Percentiles rank a stretch among this genome's conserved stretches.
Evolutionary conservation across 306 rosid genomes (phyloP).

Genomic region (Nissolia schottii): DNA sequence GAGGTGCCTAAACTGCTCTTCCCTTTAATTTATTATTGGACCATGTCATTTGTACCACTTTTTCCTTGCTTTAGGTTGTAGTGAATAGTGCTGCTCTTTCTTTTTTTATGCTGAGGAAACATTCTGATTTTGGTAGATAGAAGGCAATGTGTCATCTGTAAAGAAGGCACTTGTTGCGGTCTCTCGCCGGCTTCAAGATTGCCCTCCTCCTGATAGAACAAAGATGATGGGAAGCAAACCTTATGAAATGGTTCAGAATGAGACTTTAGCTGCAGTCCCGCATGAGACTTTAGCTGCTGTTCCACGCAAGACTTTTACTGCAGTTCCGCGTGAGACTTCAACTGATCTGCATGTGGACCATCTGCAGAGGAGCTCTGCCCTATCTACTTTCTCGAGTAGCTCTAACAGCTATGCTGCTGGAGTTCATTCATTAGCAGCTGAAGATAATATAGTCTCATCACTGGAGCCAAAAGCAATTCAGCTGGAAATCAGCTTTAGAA

Average conservation of each 20-base stretch:
- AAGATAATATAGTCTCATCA: conserved; percentile 52
- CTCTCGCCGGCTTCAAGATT: conserved; percentile 73
- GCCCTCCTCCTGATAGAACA: conserved; percentile 46
- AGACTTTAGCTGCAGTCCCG: conserved; percentile 23
- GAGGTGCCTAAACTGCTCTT: neutral
- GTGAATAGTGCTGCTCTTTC: neutral
- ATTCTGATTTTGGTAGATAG: conserved; percentile 58
- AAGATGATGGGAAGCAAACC: conserved; percentile 50
- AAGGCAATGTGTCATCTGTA: conserved; percentile 74
- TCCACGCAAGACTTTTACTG: conserved; percentile 31
- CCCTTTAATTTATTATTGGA: neutral
- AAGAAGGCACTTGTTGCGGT: conserved; percentile 89
- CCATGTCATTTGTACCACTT: neutral
- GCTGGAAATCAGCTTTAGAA: conserved; percentile 70
- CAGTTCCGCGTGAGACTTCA: conserved; percentile 28
- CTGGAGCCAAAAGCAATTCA: conserved; percentile 40
- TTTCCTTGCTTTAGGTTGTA: neutral
- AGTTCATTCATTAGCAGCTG: conserved; percentile 49
- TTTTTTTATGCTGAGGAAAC: conserved; percentile 6
- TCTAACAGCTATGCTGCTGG: conserved; percentile 58
- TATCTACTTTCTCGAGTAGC: conserved; percentile 47
- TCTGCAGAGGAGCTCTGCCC: conserved; percentile 44
- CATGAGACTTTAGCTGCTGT: conserved; percentile 23
- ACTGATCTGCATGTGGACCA: conserved; percentile 49
- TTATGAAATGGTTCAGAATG: conserved; percentile 46